These are phyloP conservation scores for Pseudovirgaria hyperparasitica DNA, from an alignment of 2,329 filamentous ascomycete genomes.

Conservation along the genomic window DNA sequence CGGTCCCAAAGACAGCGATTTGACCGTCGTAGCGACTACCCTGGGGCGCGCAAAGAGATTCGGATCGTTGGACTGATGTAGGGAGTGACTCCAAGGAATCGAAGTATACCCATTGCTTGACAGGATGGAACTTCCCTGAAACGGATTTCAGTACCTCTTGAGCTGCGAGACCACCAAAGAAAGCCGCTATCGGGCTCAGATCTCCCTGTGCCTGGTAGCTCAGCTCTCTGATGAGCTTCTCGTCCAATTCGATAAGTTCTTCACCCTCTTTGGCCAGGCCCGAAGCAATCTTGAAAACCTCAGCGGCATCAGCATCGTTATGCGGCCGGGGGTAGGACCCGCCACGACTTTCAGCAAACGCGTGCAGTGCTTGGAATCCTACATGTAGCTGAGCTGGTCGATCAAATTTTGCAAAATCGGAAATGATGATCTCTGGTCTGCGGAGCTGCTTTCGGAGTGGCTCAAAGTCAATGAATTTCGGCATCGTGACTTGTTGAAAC, in stretches of 20 bases:
- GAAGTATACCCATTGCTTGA: slow-evolving; percentile 93
- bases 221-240: slow-evolving; percentile 84
- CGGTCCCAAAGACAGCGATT: slow-evolving; percentile 86
- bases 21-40: slow-evolving; percentile 90
- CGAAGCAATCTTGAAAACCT: slow-evolving; percentile 64
- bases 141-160: slow-evolving; percentile 95
- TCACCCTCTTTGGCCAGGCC: slow-evolving; percentile 53
- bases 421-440: slow-evolving; percentile 79
- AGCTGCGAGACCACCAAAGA: slow-evolving; percentile 86
- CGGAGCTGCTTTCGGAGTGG: slow-evolving; percentile 63
- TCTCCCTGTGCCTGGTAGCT: slow-evolving; percentile 92
- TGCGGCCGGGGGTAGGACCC: slow-evolving; percentile 69
- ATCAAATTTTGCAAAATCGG: slow-evolving; percentile 97
- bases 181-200: slow-evolving; percentile 79
- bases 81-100: slow-evolving; percentile 95
- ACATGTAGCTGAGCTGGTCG: slow-evolving; percentile 84
- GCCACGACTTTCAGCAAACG: slow-evolving; percentile 60
- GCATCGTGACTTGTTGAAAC: slow-evolving; percentile 97
- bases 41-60: slow-evolving; percentile 76
- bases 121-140: slow-evolving; percentile 94
- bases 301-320: slow-evolving; percentile 69
- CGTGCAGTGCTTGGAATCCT: slow-evolving; percentile 83
- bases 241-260: slow-evolving; percentile 71
- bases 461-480: slow-evolving; percentile 84
- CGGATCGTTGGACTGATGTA: slow-evolving; percentile 57